These are phyloP conservation scores for Blastobotrys malaysiensis DNA, from an alignment of 1,139 yeast species.

Conservation along the genomic window DNA sequence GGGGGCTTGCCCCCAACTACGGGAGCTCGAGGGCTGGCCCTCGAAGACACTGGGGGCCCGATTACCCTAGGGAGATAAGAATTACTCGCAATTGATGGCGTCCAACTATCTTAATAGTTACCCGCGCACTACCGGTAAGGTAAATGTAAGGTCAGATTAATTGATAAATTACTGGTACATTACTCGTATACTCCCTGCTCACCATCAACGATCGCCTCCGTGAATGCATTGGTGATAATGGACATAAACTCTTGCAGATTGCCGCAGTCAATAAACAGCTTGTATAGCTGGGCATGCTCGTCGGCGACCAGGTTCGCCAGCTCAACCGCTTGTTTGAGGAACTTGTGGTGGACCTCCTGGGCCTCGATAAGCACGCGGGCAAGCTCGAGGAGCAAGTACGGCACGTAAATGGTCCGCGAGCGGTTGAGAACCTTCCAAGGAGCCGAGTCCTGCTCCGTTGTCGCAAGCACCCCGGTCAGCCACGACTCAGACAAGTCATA, in stretches of 20 bases:
- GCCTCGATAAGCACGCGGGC: slow-evolving; percentile 47
- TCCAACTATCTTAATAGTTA: no score
- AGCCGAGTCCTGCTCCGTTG: slow-evolving; percentile 11
- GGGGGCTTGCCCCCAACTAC: no score
- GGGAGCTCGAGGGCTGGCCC: no score
- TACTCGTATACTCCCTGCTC: slow-evolving; percentile 25
- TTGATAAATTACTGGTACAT: not conserved
- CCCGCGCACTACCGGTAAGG: no score
- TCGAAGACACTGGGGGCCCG: no score
- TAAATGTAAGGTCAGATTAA: no score
- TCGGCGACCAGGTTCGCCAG: slow-evolving; percentile 52
- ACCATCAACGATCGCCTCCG: slow-evolving; percentile 39
- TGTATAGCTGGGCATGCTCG: slow-evolving; percentile 43
- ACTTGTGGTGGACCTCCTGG: slow-evolving; percentile 31
- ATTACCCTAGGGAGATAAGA: no score
- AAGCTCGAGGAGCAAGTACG: slow-evolving; percentile 61
- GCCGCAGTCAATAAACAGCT: slow-evolving; percentile 56
- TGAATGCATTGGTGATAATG: slow-evolving; percentile 52
- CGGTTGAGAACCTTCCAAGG: slow-evolving; percentile 9
- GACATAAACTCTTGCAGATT: slow-evolving; percentile 57
- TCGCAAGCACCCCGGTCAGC: slow-evolving; percentile 16
- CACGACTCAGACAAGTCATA: slow-evolving; percentile 20
- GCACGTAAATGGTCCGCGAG: slow-evolving; percentile 65
- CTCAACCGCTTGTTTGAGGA: slow-evolving; percentile 49
- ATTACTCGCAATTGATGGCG: no score